Evolutionary conservation across 225 moss, liverwort and hornwort genomes (phyloP), one percentile per base, ranked within the genome.

Genomic region (Pleurozium schreberi): DNA sequence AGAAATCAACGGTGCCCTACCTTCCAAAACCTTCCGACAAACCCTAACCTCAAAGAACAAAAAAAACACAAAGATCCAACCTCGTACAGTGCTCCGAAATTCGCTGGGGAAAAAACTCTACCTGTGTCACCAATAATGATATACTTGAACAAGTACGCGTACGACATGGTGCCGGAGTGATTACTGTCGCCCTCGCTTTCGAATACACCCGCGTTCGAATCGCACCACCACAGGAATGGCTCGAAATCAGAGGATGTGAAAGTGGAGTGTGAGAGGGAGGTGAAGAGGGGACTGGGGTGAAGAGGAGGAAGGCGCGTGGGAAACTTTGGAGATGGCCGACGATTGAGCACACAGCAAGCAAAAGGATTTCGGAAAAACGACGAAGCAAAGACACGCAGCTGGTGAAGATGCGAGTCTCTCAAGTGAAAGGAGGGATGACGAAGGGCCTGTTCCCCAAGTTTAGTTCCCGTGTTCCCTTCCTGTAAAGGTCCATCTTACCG

Each of bases 91-190:
- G 40, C 40, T 89, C 91, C 47, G 20, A 28, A 77, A 89, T 30
- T 61, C 33, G 18, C 23, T 15, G 26, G 50, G 25, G 9, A 42
- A 33, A 52, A 69, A 28, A 9, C 26, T 26, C 26, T 59, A 94
- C 93, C 94, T 92, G 94, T 94, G 85, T 94, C 94, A 58, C 94
- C 94, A 88, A 94, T 94, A 85, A 94, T 94, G 89, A 94, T 94
- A 22, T 94, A 94, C 91, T 94, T 94, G 61, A 94, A 94, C 88
- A 94, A 67, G 62, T 94, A 94, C 40, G 94, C 94, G 74, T 94
- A 94, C 82, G 94, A 94, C 94, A 94, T 94, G 90, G 76, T 50
- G 89, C 62, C 81, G 80, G 86, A 88, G 50, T n/a, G 81, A 49
- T 57, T 33, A 59, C 23, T 47, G 67, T 83, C 47, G 49, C 38